Evolutionary conservation across 441 rosid species (phyloP), one percentile per base, ranked within the genome.

Genomic region (Croton setiger): DNA sequence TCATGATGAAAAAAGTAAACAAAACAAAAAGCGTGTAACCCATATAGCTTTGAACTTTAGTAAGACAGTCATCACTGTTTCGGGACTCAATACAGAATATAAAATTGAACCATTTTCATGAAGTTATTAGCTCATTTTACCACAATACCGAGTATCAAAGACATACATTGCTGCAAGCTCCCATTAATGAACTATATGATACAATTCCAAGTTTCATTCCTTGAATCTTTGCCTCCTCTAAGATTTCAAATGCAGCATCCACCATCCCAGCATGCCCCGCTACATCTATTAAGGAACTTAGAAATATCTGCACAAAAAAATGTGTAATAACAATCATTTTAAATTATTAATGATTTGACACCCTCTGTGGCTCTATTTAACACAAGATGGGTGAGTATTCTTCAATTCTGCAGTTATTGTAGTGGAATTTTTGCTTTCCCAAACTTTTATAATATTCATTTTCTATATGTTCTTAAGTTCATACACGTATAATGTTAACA

Each of bases 111-210:
- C 14, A 33, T 64, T 20, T 35, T 60, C 35, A 5, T 17, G 23
- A 4, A 36, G 10, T 41, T 56, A 54, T 8, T 31, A 56, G 27
- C 37, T 21, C 3, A 31, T 58, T 63, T 63, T 48, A 67, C 36
- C 21, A 52, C 17, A 67, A 49, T 49, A 23, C 10, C 37, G 53
- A 47, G 67, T 67, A 63, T 39, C 66, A 66, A 45, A 75, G 64
- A 79, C 93, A 67, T 86, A 93, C 98, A 78, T 89, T 89, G 81
- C 95, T 78, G 84, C 97, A 91, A 78, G 98, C 93, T 80, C 98
- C 98, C 98, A 94, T 91, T 80, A 94, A 78, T 66, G 98, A 89
- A 84, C 98, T 91, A 73, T 91, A 94, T 74, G 93, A 74, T 79
- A 91, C 70, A 52, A 85, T 86, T 78, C 97, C 96, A 78, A 79